A percentile compares a stretch with the other conserved stretches of the same genome.
These are phyloP conservation scores for Aphelidium insulamus DNA, from an alignment of 371 early-diverging fungal genomes.

Conservation along the genomic window DNA sequence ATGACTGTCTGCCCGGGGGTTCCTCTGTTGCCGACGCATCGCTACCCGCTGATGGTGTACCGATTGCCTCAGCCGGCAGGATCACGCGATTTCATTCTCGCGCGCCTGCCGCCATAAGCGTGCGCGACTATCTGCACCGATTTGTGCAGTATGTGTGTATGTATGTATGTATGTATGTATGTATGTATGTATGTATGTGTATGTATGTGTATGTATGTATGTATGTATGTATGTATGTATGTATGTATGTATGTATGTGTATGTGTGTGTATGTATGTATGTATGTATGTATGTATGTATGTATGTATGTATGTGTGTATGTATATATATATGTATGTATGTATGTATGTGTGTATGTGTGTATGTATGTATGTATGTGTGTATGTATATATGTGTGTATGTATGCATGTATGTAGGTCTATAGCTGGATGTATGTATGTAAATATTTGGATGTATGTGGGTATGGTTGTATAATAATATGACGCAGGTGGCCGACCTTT, in stretches of 20 bases:
- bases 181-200: too few species aligned
- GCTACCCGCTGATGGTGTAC: too few species aligned
- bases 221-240: too few species aligned
- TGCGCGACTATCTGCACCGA: slow-evolving; percentile 52
- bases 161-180: too few species aligned
- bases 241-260: too few species aligned
- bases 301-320: slow-evolving; percentile 59
- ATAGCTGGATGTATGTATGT: too few species aligned
- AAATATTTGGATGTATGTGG: slow-evolving; percentile 54
- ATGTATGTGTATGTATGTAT: too few species aligned
- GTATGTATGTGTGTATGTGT: slow-evolving; percentile 54
- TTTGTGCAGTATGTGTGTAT: slow-evolving; percentile 74
- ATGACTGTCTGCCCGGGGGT: slow-evolving; percentile 72
- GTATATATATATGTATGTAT: slow-evolving; percentile 76
- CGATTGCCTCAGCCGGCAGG: slow-evolving; percentile 40
- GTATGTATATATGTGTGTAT: too few species aligned
- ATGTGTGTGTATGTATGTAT: too few species aligned
- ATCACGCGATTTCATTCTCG: slow-evolving; percentile 91
- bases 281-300: too few species aligned
- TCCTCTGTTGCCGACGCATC: too few species aligned
- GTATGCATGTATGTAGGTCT: too few species aligned
- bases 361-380: slow-evolving; percentile 87
- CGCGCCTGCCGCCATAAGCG: slow-evolving; percentile 66
- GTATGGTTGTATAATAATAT: slow-evolving; percentile 72
- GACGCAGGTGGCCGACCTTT: slow-evolving; percentile 69